phyloP scores from a whole-genome alignment of 2,329 filamentous ascomycete genomes.

The Pestalotiopsis sp. region DNA sequence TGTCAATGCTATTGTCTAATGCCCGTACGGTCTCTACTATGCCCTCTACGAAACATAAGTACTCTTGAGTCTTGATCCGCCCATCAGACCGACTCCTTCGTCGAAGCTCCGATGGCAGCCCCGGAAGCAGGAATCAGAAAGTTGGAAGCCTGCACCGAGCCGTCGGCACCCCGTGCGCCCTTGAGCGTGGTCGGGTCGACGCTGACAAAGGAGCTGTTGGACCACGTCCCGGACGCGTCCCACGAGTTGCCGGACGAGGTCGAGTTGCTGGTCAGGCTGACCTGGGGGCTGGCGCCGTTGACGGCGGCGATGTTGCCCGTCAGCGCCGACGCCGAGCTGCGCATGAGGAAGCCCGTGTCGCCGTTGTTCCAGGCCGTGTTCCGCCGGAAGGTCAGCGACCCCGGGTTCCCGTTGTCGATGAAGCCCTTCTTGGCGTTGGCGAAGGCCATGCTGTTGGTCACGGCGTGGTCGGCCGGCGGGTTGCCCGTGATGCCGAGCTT shows the following conservation, averaged over 20 bases:
- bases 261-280: constrained; percentile 25
- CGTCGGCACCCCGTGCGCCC: constrained; percentile 36
- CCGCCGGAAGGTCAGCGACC: constrained; percentile 39
- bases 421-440: constrained; percentile 45
- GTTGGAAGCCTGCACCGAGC: constrained; percentile 39
- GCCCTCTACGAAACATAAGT: background rate
- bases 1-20: background rate
- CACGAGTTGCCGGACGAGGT: constrained; percentile 41
- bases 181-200: constrained; percentile 35
- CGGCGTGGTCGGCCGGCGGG: constrained; percentile 42
- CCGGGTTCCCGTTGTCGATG: constrained; percentile 47
- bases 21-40: background rate
- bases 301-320: constrained; percentile 40
- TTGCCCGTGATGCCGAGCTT: constrained; percentile 44
- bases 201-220: constrained; percentile 41
- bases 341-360: constrained; percentile 42
- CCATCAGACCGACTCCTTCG: background rate
- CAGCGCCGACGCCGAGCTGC: constrained; percentile 34
- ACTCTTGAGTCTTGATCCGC: too few relatives aligned
- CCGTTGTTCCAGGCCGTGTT: constrained; percentile 50
- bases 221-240: constrained; percentile 40
- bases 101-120: constrained; percentile 40
- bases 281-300: constrained; percentile 29
- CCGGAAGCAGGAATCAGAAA: constrained; percentile 42
- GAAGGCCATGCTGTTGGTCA: constrained; percentile 46